Evolutionary conservation across 1,284 basidiomycete genomes (phyloP).

Genomic region (Ceratobasidium sp.): DNA sequence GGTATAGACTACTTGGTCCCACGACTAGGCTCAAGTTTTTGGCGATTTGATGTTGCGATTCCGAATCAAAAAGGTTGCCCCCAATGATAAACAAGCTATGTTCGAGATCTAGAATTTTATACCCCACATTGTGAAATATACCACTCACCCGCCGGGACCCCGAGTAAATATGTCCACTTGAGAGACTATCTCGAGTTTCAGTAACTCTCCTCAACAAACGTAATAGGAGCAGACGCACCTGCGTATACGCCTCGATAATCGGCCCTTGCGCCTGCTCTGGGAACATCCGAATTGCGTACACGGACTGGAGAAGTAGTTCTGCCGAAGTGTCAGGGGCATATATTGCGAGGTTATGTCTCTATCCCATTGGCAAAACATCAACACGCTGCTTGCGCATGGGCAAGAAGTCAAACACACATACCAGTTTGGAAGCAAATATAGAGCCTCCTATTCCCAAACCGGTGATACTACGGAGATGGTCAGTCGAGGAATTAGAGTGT

Average conservation of each 20-base stretch:
- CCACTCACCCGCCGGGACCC: background rate
- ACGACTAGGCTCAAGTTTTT: background rate
- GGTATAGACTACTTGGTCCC: no score
- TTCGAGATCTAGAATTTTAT: background rate
- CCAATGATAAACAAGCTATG: background rate
- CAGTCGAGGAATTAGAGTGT: background rate
- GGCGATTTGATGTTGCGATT: background rate
- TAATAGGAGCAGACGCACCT: background rate
- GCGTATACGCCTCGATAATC: background rate
- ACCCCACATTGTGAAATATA: background rate
- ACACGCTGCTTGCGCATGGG: background rate
- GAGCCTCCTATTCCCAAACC: background rate
- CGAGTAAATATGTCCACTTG: background rate
- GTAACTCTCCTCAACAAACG: no score
- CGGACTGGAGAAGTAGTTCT: background rate
- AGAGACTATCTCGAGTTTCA: no score
- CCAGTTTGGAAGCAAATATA: background rate
- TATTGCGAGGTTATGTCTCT: background rate
- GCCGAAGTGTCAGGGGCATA: background rate
- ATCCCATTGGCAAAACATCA: background rate
- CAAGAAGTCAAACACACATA: background rate
- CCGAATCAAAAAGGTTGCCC: background rate
- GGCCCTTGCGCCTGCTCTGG: background rate
- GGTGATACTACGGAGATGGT: background rate
- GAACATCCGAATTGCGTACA: constrained; percentile 4